Base-by-base conservation (phyloP, 177 flowering plant genomes). In the Vitis hybrid region DNA sequence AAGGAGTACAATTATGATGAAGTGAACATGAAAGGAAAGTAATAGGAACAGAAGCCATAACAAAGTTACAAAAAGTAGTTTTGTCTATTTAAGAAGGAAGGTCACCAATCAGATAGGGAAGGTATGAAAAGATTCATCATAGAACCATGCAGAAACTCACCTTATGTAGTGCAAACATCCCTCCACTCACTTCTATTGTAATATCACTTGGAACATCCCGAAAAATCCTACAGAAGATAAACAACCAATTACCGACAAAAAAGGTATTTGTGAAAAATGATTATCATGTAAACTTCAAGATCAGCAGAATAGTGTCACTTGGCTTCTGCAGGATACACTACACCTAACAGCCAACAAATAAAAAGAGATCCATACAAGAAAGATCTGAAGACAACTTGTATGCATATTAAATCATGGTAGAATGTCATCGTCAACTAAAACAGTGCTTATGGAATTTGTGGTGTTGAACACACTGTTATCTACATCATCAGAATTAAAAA, bases 171-270 rank as follows among this genome's bases (percentile, higher is more conserved):
- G 88, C 78, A 79, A 90, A 91, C 55, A 76, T 78, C 5, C 76
- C 85, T 19, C 93, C 92, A 65, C 45, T 77, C 34, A 87, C 93
- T 75, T 86, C 90, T 18, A 91, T 84, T 3, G 81, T 84, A 26
- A 91, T 85, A 74, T 91, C 97, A 70, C 97, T 90, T 2, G 90
- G 97, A 78, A 91, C 97, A 79, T 89, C 97, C 54, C 86, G 83
- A 69, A 89, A 90, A 53, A 88, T 85, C 94, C 97, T 91, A 56
- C 71, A 77, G 45, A 39, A 34, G 51, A 59, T 55, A 26, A 70
- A 64, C 16, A 74, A 61, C 45, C 59, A 61, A 50, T 22, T 9
- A 65, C 3, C 10, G 18, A 48, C 7, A 10, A 9, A 34, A 34
- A 34, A 34, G 39, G 5, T 34, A 34, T 0, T 34, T 34, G 39